Evolutionary conservation across 768 basidiomycete genomes (phyloP), one percentile per base, ranked within the genome.

Genomic region (Amanita brunnescens): DNA sequence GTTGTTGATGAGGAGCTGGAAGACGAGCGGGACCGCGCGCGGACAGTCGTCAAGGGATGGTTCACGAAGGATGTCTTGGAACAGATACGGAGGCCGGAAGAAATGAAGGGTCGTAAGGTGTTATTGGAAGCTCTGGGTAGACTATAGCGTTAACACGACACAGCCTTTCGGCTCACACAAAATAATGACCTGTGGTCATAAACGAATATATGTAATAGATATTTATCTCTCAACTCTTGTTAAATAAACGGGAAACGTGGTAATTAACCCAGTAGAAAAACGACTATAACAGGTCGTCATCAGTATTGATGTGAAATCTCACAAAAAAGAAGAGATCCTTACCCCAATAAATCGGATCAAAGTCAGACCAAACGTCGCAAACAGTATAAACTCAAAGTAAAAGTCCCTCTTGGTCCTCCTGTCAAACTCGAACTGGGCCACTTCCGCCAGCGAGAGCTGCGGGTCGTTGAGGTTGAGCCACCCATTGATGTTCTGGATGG

Each of bases 351-450:
- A 89, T 53, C 89, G 80, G 57, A 91, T 74, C 48, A 76, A 65
- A 35, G 88, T 76, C 29, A 92, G 74, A 7, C 56, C 77, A 59
- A 91, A 90, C 9, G 88, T 91, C 30, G 87, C 79, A 65, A 82
- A 91, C 43, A 92, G 73, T 54, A 92, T 85, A 57, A 91, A 67
- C n/a, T 73, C 74, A 64, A 91, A 91, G 67, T 91, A 91, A 13
- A 67, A 80, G 64, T 0, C 67, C 58, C 13, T 51, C 40, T 57
- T 76, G 56, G 53, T 87, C 80, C n/a, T 56, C 50, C 7, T 54
- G 56, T 10, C 67, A 2, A 33, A 21, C 16, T 32, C 29, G 24
- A 32, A 48, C 21, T 46, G 14, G 29, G 12, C 5, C n/a, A 34
- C 16, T 8, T 18, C 21, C 44, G 10, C 6, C 1, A 1, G 2